Evolutionary conservation across 768 basidiomycete species (phyloP).

Genomic region (Nidula microcarpa): DNA sequence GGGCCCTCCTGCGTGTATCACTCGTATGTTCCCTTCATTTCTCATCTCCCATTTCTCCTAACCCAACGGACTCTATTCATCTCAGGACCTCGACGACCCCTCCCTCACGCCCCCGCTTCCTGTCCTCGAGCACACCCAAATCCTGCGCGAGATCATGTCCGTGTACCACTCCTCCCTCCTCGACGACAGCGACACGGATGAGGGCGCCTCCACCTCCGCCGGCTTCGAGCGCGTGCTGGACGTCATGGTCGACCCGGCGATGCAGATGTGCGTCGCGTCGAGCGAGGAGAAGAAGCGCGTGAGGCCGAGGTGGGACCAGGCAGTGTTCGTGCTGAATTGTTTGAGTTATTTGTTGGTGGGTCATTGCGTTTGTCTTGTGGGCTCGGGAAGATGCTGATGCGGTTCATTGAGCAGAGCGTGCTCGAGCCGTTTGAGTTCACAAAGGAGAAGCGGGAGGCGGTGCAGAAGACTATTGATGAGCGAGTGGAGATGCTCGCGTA

Average conservation of each 20-base stretch:
- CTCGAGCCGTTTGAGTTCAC: slow-evolving; percentile 72
- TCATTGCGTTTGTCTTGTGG: slow-evolving; percentile 1
- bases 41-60: slow-evolving; percentile 7
- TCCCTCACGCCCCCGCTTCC: slow-evolving; percentile 70
- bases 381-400: background rate
- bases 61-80: slow-evolving; percentile 9
- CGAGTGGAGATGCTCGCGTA: slow-evolving; percentile 64
- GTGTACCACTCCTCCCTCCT: slow-evolving; percentile 88
- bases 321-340: slow-evolving; percentile 85
- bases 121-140: slow-evolving; percentile 79
- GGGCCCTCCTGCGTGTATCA: slow-evolving; percentile 51
- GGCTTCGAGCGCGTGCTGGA: slow-evolving; percentile 75
- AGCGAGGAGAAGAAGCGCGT: slow-evolving; percentile 60
- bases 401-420: slow-evolving; percentile 40
- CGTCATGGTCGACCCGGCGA: slow-evolving; percentile 79
- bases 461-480: slow-evolving; percentile 60
- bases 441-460: slow-evolving; percentile 46
- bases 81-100: slow-evolving; percentile 64
- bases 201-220: slow-evolving; percentile 24
- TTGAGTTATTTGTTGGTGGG: slow-evolving; percentile 77
- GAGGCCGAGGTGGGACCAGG: slow-evolving; percentile 71
- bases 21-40: slow-evolving; percentile 36
- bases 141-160: slow-evolving; percentile 82
- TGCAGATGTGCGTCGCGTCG: slow-evolving; percentile 69
- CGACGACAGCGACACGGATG: slow-evolving; percentile 47